A percentile compares a stretch with the other conserved stretches of the same genome.
Conservation (phyloP, 2,329 filamentous ascomycete species). For the Phyllosticta citribraziliensis region DNA sequence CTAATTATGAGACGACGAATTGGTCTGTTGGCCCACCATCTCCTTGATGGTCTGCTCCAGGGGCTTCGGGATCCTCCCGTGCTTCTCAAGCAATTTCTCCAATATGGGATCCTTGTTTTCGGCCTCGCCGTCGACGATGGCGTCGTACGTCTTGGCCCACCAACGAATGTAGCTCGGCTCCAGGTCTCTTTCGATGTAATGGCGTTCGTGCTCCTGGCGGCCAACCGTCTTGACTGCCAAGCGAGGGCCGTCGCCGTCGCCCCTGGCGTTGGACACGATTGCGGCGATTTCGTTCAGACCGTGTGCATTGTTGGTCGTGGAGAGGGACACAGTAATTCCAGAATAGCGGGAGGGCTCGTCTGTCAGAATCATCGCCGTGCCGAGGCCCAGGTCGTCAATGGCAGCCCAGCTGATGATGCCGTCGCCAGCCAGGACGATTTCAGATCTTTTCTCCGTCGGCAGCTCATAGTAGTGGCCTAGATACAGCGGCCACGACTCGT, state of each 20-base stretch:
- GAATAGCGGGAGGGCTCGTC: slow-evolving; percentile 19
- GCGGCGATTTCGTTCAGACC: slow-evolving; percentile 20
- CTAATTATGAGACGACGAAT: background rate
- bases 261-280: slow-evolving; percentile 19
- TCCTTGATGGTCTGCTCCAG: slow-evolving; percentile 32
- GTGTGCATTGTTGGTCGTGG: slow-evolving; percentile 19
- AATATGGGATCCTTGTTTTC: slow-evolving; percentile 32
- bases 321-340: slow-evolving; percentile 31
- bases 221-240: slow-evolving; percentile 25
- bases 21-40: slow-evolving; percentile 24
- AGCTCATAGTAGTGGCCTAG: slow-evolving; percentile 33
- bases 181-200: slow-evolving; percentile 28
- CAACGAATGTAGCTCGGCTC: slow-evolving; percentile 31
- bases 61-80: slow-evolving; percentile 25
- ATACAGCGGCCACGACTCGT: slow-evolving; percentile 39
- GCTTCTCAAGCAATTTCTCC: slow-evolving; percentile 27
- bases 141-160: slow-evolving; percentile 39
- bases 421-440: slow-evolving; percentile 34
- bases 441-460: slow-evolving; percentile 24
- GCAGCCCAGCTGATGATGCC: slow-evolving; percentile 34
- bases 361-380: slow-evolving; percentile 31
- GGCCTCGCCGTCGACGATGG: slow-evolving; percentile 33
- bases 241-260: slow-evolving; percentile 22
- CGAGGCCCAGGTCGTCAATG: slow-evolving; percentile 35
- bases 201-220: slow-evolving; percentile 32